Conservation (phyloP, 1,284 basidiomycete species). For the Peniophora sp. region DNA sequence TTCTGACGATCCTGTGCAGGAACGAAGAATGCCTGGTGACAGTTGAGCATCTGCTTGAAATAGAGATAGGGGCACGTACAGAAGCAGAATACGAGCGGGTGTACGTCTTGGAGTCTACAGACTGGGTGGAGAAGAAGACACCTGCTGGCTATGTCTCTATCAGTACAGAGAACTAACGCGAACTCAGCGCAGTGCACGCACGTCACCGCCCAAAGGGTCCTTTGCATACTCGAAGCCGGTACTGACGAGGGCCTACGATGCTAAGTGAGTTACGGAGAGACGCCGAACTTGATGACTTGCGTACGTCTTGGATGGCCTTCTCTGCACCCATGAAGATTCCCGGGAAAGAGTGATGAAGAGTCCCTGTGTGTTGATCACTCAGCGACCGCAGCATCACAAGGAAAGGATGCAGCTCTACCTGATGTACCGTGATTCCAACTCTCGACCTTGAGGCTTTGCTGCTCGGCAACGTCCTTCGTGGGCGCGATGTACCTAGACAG, state of each 20-base stretch:
- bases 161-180: too few relatives aligned
- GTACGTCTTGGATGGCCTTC: conserved; percentile 3
- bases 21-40: conserved; percentile 1
- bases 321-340: conserved; percentile 3
- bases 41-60: not conserved
- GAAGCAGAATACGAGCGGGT: conserved; percentile 12
- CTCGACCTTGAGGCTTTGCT: conserved; percentile 2
- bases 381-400: not conserved
- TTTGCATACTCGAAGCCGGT: not conserved
- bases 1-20: conserved; percentile 7
- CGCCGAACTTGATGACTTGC: not conserved
- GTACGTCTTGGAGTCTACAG: conserved; percentile 11
- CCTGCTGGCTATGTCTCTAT: conserved; percentile 9
- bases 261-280: not conserved
- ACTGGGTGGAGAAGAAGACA: conserved; percentile 6
- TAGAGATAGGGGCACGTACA: conserved; percentile 3
- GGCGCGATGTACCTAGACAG: conserved; percentile 16
- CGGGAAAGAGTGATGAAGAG: conserved; percentile 1
- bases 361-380: not conserved
- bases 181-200: not conserved
- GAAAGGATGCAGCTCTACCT: not conserved
- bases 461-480: conserved; percentile 6
- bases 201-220: conserved; percentile 3
- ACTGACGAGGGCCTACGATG: not conserved
- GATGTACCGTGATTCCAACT: conserved; percentile 5